A percentile compares a stretch with the other conserved stretches of the same genome.
These are phyloP conservation scores for Sporobolomyces phaffii DNA, from an alignment of 768 basidiomycete genomes.

Conservation along the genomic window DNA sequence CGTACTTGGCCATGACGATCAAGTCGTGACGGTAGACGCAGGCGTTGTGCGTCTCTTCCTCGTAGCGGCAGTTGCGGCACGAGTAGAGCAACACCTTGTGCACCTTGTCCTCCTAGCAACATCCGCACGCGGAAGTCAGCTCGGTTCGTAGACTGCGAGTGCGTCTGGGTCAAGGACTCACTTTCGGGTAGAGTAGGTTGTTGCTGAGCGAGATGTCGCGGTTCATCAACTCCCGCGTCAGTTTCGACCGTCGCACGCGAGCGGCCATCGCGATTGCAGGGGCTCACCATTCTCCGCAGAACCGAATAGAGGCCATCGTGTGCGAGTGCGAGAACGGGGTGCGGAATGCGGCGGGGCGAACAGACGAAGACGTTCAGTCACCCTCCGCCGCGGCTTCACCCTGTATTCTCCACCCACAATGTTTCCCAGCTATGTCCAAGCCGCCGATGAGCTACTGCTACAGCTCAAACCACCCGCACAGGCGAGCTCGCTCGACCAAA, in stretches of 20 bases:
- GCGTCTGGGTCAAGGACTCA: slow-evolving; percentile 33
- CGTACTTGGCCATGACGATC: slow-evolving; percentile 83
- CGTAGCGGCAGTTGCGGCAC: slow-evolving; percentile 81
- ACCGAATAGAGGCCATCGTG: slow-evolving; percentile 59
- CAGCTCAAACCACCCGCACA: no score
- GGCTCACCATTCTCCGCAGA: slow-evolving; percentile 69
- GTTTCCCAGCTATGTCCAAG: no score
- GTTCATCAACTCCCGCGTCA: neutral
- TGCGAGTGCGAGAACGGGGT: neutral
- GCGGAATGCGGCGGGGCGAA: neutral
- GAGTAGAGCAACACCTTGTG: slow-evolving; percentile 81
- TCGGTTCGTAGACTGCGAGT: no score
- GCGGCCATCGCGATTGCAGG: neutral
- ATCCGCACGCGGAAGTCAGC: no score
- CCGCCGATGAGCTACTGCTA: no score
- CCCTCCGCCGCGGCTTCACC: no score
- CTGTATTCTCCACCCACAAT: no score
- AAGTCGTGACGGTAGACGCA: slow-evolving; percentile 92
- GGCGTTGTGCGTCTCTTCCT: slow-evolving; percentile 76
- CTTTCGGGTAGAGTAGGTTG: slow-evolving; percentile 76
- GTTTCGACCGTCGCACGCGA: no score
- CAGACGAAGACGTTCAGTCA: neutral
- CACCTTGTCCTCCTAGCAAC: slow-evolving; percentile 65
- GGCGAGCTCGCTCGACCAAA: no score
- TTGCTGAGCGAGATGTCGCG: slow-evolving; percentile 52